phyloP scores from a whole-genome alignment of 768 basidiomycete genomes.

The Chalciporus chontae region DNA sequence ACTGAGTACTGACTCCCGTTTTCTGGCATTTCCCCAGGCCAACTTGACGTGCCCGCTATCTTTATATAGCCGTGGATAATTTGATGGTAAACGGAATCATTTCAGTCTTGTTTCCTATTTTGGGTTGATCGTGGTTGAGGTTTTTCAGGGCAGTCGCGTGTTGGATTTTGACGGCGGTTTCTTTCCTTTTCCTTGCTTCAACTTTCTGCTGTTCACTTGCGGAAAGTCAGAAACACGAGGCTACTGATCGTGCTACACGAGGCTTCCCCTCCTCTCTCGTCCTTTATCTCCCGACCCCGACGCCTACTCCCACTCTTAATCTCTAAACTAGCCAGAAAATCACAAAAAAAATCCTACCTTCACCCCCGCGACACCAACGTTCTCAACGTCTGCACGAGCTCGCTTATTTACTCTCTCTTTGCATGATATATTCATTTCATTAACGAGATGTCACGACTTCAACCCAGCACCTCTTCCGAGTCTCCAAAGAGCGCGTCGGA shows the following conservation, averaged over 20 bases:
- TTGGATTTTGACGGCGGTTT: slow-evolving; percentile 15
- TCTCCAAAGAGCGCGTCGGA: slow-evolving; percentile 32
- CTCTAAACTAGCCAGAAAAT: slow-evolving; percentile 20
- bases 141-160: slow-evolving; percentile 34
- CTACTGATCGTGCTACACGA: slow-evolving; percentile 42
- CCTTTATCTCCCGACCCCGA: slow-evolving; percentile 25
- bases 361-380: slow-evolving; percentile 34
- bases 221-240: slow-evolving; percentile 50
- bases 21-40: no score
- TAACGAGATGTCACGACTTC: slow-evolving; percentile 38
- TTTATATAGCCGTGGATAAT: slow-evolving; percentile 3
- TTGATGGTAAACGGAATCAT: slow-evolving; percentile 27
- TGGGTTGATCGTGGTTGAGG: slow-evolving; percentile 25
- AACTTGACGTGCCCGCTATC: no score
- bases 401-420: slow-evolving; percentile 26
- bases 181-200: slow-evolving; percentile 22
- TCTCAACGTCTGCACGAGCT: slow-evolving; percentile 27
- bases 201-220: slow-evolving; percentile 31
- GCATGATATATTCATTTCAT: slow-evolving; percentile 28
- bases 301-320: slow-evolving; percentile 20
- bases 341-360: slow-evolving; percentile 14
- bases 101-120: slow-evolving; percentile 27
- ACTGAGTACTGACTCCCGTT: no score
- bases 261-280: slow-evolving; percentile 26
- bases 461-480: slow-evolving; percentile 26